Evolutionary conservation across 257 asterid species (phyloP), one percentile per base, ranked within the genome.

Genomic region (Solanum chmielewskii): DNA sequence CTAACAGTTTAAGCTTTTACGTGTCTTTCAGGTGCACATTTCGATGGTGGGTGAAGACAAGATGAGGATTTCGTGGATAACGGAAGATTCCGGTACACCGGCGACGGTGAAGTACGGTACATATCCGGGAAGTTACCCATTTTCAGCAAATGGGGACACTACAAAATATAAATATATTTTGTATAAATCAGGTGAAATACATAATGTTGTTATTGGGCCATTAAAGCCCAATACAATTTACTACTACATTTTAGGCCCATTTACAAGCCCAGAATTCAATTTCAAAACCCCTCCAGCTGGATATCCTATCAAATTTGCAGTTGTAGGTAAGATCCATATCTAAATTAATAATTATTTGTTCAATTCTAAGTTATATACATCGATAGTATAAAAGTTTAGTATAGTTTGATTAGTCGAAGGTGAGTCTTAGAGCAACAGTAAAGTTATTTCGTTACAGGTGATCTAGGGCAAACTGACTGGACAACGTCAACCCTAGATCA

Each of bases 381-480:
- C 10, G 13, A 16, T 0, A 31, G 3, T 14, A 5, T 14, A 60
- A 60, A 23, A 0, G 29, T 60, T 70, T 71, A 18, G 45, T 71
- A 35, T 71, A 71, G 42, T 18, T 71, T 71, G 45, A 18, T 11
- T 71, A 9, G 78, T 9, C 0, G 4, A 70, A 15, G 2, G 44
- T 21, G 76, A 15, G 13, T 13, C 7, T 69, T 31, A 42, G 4
- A 31, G 0, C 41, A 31, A 70, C 8, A 7, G 8, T 15, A 31
- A 70, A 31, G 14, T 31, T 7, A 3, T 70, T 33, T 16, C 18
- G 15, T 20, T 85, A 70, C 20, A 96, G 99, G 99, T 45, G 99
- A 96, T 66, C 89, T 95, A 0, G 99, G 99, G 37, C 98, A 95
- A 82, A 93, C 98, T 0, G 94, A 89, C 14, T 94, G 98, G 98